Evolutionary conservation across 2,329 filamentous ascomycete genomes (phyloP), one percentile per base, ranked within the genome.

Genomic region (Aspergillus novofumigatus): DNA sequence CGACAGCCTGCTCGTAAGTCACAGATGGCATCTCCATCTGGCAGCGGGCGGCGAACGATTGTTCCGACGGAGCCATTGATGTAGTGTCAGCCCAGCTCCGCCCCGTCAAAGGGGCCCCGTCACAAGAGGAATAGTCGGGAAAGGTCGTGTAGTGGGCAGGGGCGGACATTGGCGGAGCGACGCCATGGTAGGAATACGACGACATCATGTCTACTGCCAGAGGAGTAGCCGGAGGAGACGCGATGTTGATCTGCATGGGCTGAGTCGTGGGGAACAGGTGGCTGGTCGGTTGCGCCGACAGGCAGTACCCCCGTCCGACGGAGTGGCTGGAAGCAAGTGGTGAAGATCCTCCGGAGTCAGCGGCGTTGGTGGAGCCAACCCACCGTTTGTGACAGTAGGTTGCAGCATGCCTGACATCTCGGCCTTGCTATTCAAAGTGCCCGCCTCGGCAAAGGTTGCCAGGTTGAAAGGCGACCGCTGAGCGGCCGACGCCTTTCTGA

Each of bases 391-490:
- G 35, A 71, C 66, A 6, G 70, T 71, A 6, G 66, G 70, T 51
- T 68, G 73, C 54, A 72, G 60, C 67, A 67, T 67, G 32, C 65
- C 62, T 29, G 65, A 66, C 57, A 72, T 67, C 49, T 74, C 70
- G 9, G 70, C 65, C 57, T 70, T 75, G 47, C 66, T 62, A 11
- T 70, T 70, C 59, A 74, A 65, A 35, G 68, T 68, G 20, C 72
- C 74, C 6, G 74, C 67, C 52, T 80, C 77, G n/a, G 76, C 68
- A 61, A 79, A 79, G 5, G 70, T 76, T 20, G 74, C 68, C 51
- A 78, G 70, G 49, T 76, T 77, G 38, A 79, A 67, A 23, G 78
- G 78, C n/a, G 78, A 81, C 28, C 76, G 72, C 52, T 79, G 78
- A 49, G 75, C 69, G 45, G 73, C 72, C 23, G 75, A 77, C 5